Base-by-base conservation (phyloP, 2,329 filamentous ascomycete species). In the Colletotrichum eleusines region DNA sequence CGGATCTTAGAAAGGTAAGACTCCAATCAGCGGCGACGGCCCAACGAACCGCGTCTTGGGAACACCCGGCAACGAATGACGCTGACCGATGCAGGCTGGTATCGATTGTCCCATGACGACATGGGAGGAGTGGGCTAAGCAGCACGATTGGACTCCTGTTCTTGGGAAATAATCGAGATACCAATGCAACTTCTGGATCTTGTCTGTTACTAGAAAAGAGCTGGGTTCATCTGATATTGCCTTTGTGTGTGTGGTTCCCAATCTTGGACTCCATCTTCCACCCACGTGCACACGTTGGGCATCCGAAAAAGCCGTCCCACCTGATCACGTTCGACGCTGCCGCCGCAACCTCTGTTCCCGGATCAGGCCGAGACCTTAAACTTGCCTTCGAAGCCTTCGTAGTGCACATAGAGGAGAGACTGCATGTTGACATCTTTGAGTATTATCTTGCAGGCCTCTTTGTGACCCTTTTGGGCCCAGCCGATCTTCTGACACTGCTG, bases 61-160 rank as follows among this genome's bases (percentile, higher is more conserved):
- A n/a, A 11, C 4, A 11, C 5, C 54, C 46, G 42, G 6, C 7
- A 20, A 20, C 65, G 35, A 53, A n/a, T 58, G 23, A 75, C 38
- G 55, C 5, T 50, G n/a, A 63, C 23, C 35, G 12, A 11, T 3
- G n/a, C 8, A 71, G 68, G 33, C 31, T 9, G 68, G 68, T 5
- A 80, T 85, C 48, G 82, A 84, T 2, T 84, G 82, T 51, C 80
- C 81, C 0, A 84, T 84, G 81, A 81, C 81, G 4, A 79, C 75
- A 0, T 77, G 81, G 65, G 77, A 80, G 46, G 78, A 82, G 31
- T 83, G 78, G 76, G 76, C 80, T 0, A 75, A 74, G 50, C 77
- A 74, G 60, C 76, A 81, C 48, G 81, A 83, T 59, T 84, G 81
- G 81, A 72, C 77, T 2, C 40, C 68, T 4, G 68, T 76, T 5